These are phyloP conservation scores for Malus hybrid DNA, from an alignment of 331 rosid genomes.

Conservation along the genomic window DNA sequence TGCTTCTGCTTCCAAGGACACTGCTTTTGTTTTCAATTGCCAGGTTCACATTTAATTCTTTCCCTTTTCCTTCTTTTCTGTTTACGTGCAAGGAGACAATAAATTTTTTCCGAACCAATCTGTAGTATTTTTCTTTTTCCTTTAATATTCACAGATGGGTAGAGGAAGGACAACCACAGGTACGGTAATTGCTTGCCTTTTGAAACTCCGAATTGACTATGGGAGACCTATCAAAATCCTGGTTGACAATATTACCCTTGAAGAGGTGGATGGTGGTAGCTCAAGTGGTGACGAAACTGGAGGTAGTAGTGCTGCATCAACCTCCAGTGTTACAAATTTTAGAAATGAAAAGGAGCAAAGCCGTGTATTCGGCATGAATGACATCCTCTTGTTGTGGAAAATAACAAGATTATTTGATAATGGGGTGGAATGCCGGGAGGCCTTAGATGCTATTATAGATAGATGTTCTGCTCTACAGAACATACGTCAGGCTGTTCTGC, in stretches of 20 bases:
- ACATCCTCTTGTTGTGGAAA: slow-evolving; percentile 75
- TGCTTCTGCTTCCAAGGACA: slow-evolving; percentile 68
- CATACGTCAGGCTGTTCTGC: slow-evolving; percentile 78
- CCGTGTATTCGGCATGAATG: slow-evolving; percentile 69
- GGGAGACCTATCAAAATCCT: slow-evolving; percentile 71
- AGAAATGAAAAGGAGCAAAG: slow-evolving; percentile 35
- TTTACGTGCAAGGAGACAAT: slow-evolving; percentile 2
- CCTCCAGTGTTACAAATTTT: slow-evolving; percentile 22
- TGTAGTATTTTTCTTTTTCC: background rate
- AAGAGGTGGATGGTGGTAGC: slow-evolving; percentile 48
- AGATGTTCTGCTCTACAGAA: slow-evolving; percentile 83
- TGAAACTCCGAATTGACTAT: slow-evolving; percentile 69
- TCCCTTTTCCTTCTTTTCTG: slow-evolving; percentile 20
- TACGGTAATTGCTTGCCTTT: slow-evolving; percentile 80
- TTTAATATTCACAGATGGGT: slow-evolving; percentile 55
- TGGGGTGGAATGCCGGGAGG: slow-evolving; percentile 83
- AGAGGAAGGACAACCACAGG: slow-evolving; percentile 89
- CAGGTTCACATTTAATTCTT: slow-evolving; percentile 50
- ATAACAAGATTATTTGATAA: slow-evolving; percentile 78
- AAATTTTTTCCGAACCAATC: background rate
- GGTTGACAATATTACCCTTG: slow-evolving; percentile 34
- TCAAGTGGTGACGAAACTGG: slow-evolving; percentile 72
- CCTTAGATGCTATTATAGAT: slow-evolving; percentile 77
- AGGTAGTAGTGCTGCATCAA: slow-evolving; percentile 21
- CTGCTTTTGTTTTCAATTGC: slow-evolving; percentile 90